A percentile compares a stretch with the other conserved stretches of the same genome.
Evolutionary conservation across 768 basidiomycete genomes (phyloP).

Genomic region (Mycena venus): DNA sequence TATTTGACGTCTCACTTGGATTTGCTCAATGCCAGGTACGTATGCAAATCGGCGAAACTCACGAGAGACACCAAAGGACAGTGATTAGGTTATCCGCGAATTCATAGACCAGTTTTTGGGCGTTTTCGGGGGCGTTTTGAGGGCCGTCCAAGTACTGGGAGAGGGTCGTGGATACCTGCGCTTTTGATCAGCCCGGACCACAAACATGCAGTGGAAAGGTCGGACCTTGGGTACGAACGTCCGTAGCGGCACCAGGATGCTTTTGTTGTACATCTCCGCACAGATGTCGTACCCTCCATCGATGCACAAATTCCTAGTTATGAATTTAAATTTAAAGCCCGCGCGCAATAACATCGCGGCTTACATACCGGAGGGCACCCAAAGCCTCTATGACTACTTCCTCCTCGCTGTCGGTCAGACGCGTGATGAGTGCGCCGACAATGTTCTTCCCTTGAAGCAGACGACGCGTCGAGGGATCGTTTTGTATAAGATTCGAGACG

Average conservation of each 20-base stretch:
- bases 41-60: conserved; percentile 52
- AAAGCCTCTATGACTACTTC: conserved; percentile 92
- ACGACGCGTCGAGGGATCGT: conserved; percentile 92
- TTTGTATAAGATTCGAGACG: conserved; percentile 95
- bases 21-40: conserved; percentile 36
- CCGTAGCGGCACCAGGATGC: conserved; percentile 82
- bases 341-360: conserved; percentile 8
- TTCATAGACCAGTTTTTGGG: conserved; percentile 84
- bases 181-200: background rate
- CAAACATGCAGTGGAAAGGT: background rate
- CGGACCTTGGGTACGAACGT: conserved; percentile 84
- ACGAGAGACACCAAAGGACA: conserved; percentile 95
- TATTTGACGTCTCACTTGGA: conserved; percentile 90
- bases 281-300: conserved; percentile 97
- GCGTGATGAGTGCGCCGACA: conserved; percentile 86
- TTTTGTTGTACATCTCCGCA: conserved; percentile 98
- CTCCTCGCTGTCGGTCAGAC: conserved; percentile 91
- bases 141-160: conserved; percentile 74
- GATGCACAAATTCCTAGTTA: conserved; percentile 87
- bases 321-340: conserved; percentile 9
- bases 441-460: conserved; percentile 93
- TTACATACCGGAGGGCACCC: conserved; percentile 84
- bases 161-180: conserved; percentile 80
- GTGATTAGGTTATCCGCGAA: conserved; percentile 95
- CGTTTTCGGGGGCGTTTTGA: conserved; percentile 75